These are phyloP conservation scores for Eimeria acervulina DNA, from an alignment of 169 alveolate genomes.

Conservation along the genomic window DNA sequence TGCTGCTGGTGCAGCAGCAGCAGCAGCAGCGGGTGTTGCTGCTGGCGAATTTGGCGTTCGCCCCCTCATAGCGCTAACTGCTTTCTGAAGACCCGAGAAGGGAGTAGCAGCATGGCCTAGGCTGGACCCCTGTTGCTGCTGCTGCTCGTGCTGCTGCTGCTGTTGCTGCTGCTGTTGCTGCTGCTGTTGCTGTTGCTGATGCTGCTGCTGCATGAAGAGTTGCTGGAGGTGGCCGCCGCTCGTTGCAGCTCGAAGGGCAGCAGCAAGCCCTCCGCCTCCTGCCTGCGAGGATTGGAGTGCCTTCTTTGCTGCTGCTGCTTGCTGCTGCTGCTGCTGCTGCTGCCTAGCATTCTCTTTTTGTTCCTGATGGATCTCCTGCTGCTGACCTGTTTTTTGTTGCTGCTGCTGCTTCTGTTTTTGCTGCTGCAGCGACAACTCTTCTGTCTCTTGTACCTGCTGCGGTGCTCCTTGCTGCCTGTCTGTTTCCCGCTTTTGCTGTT, in stretches of 20 bases:
- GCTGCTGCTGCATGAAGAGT: too few species aligned
- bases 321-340: too few species aligned
- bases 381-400: background rate
- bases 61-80: background rate
- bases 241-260: constrained; percentile 17
- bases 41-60: background rate
- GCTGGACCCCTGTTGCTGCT: background rate
- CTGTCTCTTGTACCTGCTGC: constrained; percentile 23
- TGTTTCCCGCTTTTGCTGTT: too few species aligned
- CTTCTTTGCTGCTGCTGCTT: background rate
- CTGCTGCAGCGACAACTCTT: constrained; percentile 15
- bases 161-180: background rate
- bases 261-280: constrained; percentile 2
- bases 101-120: background rate
- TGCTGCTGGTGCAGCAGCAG: background rate
- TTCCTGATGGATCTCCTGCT: constrained; percentile 4
- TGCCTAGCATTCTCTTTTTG: constrained; percentile 11
- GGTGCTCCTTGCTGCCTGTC: constrained; percentile 5
- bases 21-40: constrained; percentile 9
- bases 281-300: background rate
- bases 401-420: constrained; percentile 26
- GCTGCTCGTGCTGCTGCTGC: constrained; percentile 34
- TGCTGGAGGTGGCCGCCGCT: constrained; percentile 38
- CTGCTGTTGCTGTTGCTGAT: background rate
- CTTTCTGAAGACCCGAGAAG: background rate